Conservation (phyloP, 169 alveolate species). For the Plasmodium knowlesi region DNA sequence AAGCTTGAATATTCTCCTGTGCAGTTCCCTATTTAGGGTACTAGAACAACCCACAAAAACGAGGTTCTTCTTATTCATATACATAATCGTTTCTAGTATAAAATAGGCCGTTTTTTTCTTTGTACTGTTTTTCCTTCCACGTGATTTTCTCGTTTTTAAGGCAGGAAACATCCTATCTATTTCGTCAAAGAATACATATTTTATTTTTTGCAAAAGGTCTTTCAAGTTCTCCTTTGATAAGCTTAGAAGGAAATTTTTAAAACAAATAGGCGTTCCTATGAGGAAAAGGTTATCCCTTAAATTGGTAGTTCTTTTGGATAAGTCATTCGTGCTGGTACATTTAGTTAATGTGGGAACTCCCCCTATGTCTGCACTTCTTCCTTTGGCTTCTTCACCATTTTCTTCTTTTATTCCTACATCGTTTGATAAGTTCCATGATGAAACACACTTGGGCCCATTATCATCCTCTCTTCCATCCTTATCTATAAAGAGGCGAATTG, state of each 20-base stretch:
- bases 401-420: neutral
- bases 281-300: slow-evolving; percentile 18
- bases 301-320: neutral
- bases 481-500: slow-evolving; percentile 57
- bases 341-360: neutral
- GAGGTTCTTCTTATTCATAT: slow-evolving; percentile 52
- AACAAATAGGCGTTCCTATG: slow-evolving; percentile 63
- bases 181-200: slow-evolving; percentile 64
- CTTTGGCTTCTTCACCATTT: neutral
- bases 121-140: slow-evolving; percentile 11
- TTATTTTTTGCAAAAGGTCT: slow-evolving; percentile 52
- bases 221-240: slow-evolving; percentile 25
- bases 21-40: slow-evolving; percentile 68
- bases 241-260: slow-evolving; percentile 42
- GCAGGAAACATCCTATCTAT: slow-evolving; percentile 62
- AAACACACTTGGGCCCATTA: neutral
- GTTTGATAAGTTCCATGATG: neutral
- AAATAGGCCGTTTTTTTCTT: slow-evolving; percentile 59
- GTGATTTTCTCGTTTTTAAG: slow-evolving; percentile 4
- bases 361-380: neutral
- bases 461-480: neutral
- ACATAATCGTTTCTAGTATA: slow-evolving; percentile 67
- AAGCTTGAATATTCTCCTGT: slow-evolving; percentile 55
- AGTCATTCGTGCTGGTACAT: neutral
- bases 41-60: slow-evolving; percentile 73